phyloP scores from a whole-genome alignment of 75 land plant genomes.

The Pinus tabuliformis region DNA sequence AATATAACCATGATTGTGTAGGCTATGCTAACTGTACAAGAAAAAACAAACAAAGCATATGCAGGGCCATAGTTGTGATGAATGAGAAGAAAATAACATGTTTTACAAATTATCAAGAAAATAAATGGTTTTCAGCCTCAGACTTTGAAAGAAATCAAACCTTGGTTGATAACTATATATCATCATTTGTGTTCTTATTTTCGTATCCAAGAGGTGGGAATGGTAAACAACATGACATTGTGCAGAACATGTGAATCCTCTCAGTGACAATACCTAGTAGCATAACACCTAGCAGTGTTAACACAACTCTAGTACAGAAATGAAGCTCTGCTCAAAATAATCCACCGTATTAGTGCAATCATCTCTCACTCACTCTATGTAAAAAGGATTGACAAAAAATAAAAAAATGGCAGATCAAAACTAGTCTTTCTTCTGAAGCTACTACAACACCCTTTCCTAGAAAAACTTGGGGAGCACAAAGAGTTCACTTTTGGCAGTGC shows the following conservation, averaged over 20 bases:
- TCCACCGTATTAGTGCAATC: constrained; percentile 38
- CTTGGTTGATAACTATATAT: constrained; percentile 17
- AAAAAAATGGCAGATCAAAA: too few species aligned
- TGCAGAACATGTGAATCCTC: constrained; percentile 10
- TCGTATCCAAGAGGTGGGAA: constrained; percentile 77
- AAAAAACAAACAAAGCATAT: neutral
- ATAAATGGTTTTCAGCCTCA: neutral
- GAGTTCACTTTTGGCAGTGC: too few species aligned
- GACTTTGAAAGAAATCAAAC: constrained; percentile 3
- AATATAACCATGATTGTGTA: neutral
- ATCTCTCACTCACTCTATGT: too few species aligned
- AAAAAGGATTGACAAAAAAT: too few species aligned
- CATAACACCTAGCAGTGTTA: neutral
- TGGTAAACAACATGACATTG: constrained; percentile 74
- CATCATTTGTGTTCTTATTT: constrained; percentile 32
- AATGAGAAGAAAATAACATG: neutral
- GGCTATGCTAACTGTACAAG: neutral
- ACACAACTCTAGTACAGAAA: constrained; percentile 6
- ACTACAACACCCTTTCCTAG: too few species aligned
- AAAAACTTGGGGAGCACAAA: too few species aligned
- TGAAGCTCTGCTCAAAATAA: constrained; percentile 23
- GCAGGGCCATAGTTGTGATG: neutral
- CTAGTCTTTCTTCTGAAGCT: too few species aligned
- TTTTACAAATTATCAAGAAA: neutral
- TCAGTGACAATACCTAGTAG: neutral